These are phyloP conservation scores for Tylopilus plumbeoviolaceoides DNA, from an alignment of 768 basidiomycete genomes.

Conservation along the genomic window DNA sequence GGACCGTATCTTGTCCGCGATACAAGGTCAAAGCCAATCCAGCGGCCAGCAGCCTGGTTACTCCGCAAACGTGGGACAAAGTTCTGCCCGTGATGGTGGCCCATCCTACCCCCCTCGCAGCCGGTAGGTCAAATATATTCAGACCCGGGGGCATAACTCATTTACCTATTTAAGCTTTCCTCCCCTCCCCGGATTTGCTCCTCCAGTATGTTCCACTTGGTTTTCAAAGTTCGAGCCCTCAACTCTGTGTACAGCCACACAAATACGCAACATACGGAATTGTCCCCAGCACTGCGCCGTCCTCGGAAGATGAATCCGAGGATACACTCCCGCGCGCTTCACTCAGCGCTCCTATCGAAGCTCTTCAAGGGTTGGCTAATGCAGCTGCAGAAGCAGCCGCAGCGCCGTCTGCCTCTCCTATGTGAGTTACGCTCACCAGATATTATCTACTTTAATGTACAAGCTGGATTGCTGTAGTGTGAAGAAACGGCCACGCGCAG, in stretches of 20 bases:
- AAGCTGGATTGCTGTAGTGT: conserved; percentile 31
- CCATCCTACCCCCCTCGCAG: conserved; percentile 30
- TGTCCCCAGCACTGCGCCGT: conserved; percentile 75
- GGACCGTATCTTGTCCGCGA: conserved; percentile 72
- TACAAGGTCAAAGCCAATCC: conserved; percentile 46
- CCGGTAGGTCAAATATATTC: conserved; percentile 33
- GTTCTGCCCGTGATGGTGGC: conserved; percentile 20
- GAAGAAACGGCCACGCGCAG: conserved; percentile 81
- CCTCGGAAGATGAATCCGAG: conserved; percentile 89
- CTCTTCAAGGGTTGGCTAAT: conserved; percentile 89
- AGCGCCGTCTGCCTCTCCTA: conserved; percentile 61
- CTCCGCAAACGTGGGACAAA: conserved; percentile 13
- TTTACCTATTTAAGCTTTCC: conserved; percentile 55
- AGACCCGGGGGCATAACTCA: conserved; percentile 15
- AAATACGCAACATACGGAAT: conserved; percentile 92
- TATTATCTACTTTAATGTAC: not conserved
- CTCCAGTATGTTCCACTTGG: conserved; percentile 55
- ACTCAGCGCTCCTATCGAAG: conserved; percentile 90
- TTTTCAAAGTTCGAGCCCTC: conserved; percentile 12
- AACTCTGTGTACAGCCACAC: conserved; percentile 54
- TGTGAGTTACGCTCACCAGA: conserved; percentile 35
- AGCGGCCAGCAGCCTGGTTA: conserved; percentile 28
- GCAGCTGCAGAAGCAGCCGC: conserved; percentile 93
- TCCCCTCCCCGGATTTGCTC: conserved; percentile 86
- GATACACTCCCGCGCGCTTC: conserved; percentile 81